Percentiles rank a stretch among this genome's conserved stretches.
Conservation (phyloP, 805 yeast species). For the Starmera dryadoides region DNA sequence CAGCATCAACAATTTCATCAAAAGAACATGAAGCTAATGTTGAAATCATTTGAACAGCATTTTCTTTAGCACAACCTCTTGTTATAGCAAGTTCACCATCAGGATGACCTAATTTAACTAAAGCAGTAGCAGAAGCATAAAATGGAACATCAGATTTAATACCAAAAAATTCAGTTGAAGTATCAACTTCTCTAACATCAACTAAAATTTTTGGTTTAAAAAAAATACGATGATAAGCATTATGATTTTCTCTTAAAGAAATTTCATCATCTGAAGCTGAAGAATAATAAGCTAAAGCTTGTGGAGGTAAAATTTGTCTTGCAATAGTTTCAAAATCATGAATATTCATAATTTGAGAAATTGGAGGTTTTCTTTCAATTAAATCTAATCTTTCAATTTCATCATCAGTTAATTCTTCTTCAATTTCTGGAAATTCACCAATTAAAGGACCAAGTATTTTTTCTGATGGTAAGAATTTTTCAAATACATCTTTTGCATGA, state of each 20-base stretch:
- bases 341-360: conserved; percentile 64
- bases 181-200: conserved; percentile 70
- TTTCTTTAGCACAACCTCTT: conserved; percentile 68
- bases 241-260: conserved; percentile 82
- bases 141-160: conserved; percentile 64
- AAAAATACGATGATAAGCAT: conserved; percentile 80
- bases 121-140: conserved; percentile 86
- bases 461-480: conserved; percentile 47
- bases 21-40: conserved; percentile 84
- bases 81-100: conserved; percentile 90
- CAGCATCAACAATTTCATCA: conserved; percentile 76
- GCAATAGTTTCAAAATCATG: conserved; percentile 89
- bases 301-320: conserved; percentile 61
- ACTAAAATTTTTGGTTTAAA: conserved; percentile 81
- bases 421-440: conserved; percentile 29
- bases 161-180: conserved; percentile 73
- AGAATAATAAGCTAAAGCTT: conserved; percentile 91
- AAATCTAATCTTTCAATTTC: conserved; percentile 36
- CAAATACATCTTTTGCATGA: conserved; percentile 84
- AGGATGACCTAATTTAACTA: conserved; percentile 86
- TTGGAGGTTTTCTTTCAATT: conserved; percentile 53
- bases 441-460: conserved; percentile 56
- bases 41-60: conserved; percentile 83
- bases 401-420: conserved; percentile 23
- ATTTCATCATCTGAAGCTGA: conserved; percentile 93